Evolutionary conservation across 2,329 filamentous ascomycete genomes (phyloP).

Genomic region (Leptographium radiaticola): DNA sequence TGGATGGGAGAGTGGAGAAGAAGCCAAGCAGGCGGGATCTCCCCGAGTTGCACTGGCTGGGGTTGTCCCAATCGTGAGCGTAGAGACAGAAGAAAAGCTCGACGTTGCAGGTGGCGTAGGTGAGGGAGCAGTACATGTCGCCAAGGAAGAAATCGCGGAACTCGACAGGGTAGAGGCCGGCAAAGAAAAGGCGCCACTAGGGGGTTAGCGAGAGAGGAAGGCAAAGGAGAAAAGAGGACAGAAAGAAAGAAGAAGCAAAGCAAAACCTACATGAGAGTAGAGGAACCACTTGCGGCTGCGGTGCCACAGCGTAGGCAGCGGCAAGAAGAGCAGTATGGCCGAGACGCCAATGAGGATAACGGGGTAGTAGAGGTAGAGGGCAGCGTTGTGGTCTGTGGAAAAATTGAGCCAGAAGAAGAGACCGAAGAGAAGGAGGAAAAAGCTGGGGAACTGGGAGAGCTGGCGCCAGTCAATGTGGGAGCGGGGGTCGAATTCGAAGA

Average conservation of each 20-base stretch:
- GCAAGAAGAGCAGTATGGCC: slow-evolving; percentile 58
- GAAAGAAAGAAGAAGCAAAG: not conserved
- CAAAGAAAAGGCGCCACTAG: slow-evolving; percentile 72
- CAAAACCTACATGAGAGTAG: slow-evolving; percentile 63
- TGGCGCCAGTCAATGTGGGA: slow-evolving; percentile 84
- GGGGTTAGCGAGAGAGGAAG: not conserved
- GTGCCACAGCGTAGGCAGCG: slow-evolving; percentile 60
- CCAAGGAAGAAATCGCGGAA: slow-evolving; percentile 96
- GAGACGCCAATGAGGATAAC: slow-evolving; percentile 64
- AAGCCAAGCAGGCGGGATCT: slow-evolving; percentile 79
- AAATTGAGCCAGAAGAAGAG: slow-evolving; percentile 88
- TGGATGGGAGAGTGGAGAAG: slow-evolving; percentile 66
- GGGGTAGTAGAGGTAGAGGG: slow-evolving; percentile 76
- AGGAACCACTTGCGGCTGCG: slow-evolving; percentile 73
- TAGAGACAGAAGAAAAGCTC: slow-evolving; percentile 94
- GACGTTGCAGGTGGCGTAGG: slow-evolving; percentile 80
- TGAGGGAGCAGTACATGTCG: slow-evolving; percentile 94
- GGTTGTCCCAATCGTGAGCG: slow-evolving; percentile 60
- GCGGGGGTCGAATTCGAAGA: slow-evolving; percentile 89
- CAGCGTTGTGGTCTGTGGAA: slow-evolving; percentile 46
- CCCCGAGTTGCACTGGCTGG: slow-evolving; percentile 68
- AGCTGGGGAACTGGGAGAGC: slow-evolving; percentile 71
- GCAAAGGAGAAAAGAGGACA: not conserved
- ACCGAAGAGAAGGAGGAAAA: slow-evolving; percentile 67
- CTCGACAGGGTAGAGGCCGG: slow-evolving; percentile 84